Conservation (phyloP, 805 yeast genomes). For the Metschnikowia noctiluminum region DNA sequence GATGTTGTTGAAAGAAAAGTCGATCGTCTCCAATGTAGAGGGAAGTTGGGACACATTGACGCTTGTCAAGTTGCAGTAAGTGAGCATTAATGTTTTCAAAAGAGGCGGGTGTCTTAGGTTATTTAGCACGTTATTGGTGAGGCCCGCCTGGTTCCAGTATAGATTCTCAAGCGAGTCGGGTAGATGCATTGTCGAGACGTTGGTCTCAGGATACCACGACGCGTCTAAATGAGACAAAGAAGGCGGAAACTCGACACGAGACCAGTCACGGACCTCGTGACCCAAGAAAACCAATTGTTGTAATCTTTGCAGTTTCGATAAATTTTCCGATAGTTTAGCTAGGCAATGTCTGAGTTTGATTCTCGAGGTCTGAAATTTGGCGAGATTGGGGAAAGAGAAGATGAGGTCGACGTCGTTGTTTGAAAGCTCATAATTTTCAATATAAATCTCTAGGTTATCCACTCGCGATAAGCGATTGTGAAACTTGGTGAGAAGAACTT, state of each 20-base stretch:
- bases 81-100: constrained; percentile 32
- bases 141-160: constrained; percentile 31
- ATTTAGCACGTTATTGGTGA: constrained; percentile 13
- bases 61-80: constrained; percentile 24
- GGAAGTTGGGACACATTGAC: constrained; percentile 27
- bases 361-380: constrained; percentile 29
- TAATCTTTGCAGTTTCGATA: constrained; percentile 13
- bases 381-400: constrained; percentile 24
- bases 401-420: constrained; percentile 21
- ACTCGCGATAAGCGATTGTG: constrained; percentile 16
- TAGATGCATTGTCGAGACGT: constrained; percentile 22
- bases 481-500: constrained; percentile 22
- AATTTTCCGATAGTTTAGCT: constrained; percentile 3
- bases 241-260: constrained; percentile 24
- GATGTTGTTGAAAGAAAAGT: constrained; percentile 26
- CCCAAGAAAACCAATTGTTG: constrained; percentile 32
- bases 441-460: constrained; percentile 23
- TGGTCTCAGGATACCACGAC: constrained; percentile 32
- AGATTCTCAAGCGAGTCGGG: constrained; percentile 25
- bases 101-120: constrained; percentile 18
- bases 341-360: constrained; percentile 18
- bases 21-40: constrained; percentile 27
- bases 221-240: constrained; percentile 27
- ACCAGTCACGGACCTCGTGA: constrained; percentile 31
- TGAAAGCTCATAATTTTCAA: constrained; percentile 26